phyloP scores from a whole-genome alignment of 306 rosid genomes.

The Fragaria ananassa region DNA sequence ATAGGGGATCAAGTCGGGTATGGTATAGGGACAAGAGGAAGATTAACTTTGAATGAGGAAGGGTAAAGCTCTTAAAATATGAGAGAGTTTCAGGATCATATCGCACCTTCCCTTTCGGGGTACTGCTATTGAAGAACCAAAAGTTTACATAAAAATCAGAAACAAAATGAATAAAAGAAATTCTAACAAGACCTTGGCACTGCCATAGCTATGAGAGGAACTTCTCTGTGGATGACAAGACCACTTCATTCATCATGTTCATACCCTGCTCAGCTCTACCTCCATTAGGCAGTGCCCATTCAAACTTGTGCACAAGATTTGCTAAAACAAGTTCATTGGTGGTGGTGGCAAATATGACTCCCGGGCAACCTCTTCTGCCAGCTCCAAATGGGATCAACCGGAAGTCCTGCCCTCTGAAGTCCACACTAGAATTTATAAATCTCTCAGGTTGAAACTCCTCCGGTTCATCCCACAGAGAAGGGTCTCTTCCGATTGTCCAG shows the following conservation, averaged over 20 bases:
- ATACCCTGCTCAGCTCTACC: constrained; percentile 14
- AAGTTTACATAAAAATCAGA: no score
- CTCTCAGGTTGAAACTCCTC: constrained; percentile 5
- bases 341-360: constrained; percentile 5
- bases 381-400: not conserved
- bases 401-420: constrained; percentile 1
- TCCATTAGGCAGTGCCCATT: constrained; percentile 16
- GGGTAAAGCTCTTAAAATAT: no score
- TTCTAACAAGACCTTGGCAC: constrained; percentile 24
- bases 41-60: no score
- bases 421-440: not conserved
- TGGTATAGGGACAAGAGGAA: no score
- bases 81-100: no score
- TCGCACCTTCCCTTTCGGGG: no score
- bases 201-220: constrained; percentile 18
- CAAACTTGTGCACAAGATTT: constrained; percentile 16
- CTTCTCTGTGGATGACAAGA: not conserved
- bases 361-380: not conserved
- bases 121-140: no score
- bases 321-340: constrained; percentile 29
- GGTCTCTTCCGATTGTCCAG: constrained; percentile 38
- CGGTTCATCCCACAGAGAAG: not conserved
- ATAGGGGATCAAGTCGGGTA: no score
- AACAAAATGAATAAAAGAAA: no score
- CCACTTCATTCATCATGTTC: constrained; percentile 9